Conservation (phyloP, 2,329 filamentous ascomycete genomes). For the Conoideocrella luteorostrata region DNA sequence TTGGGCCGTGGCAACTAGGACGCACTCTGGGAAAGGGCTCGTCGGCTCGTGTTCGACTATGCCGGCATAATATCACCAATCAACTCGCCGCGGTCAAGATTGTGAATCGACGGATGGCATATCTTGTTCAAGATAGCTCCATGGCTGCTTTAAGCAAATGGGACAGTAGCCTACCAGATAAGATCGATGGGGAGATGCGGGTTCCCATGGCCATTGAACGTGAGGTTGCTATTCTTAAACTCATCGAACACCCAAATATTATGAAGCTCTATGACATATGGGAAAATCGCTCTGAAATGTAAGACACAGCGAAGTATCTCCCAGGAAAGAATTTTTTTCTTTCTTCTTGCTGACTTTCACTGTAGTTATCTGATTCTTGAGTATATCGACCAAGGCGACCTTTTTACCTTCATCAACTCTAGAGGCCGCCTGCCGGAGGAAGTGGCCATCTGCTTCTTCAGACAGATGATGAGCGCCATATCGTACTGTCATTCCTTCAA, state of each 20-base stretch:
- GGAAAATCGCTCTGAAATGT: conserved; percentile 96
- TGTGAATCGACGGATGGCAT: conserved; percentile 74
- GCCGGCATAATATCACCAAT: conserved; percentile 70
- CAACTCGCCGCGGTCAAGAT: conserved; percentile 93
- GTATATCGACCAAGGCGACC: conserved; percentile 71
- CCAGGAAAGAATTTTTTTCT: background rate
- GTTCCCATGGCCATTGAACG: conserved; percentile 88
- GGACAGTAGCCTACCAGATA: conserved; percentile 51
- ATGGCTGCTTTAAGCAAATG: conserved; percentile 75
- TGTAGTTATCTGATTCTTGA: conserved; percentile 90
- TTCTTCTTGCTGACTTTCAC: conserved; percentile 9
- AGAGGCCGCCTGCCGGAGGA: conserved; percentile 70
- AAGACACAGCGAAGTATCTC: conserved; percentile 41
- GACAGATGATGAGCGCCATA: conserved; percentile 87
- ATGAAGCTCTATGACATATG: conserved; percentile 94
- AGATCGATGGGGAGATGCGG: conserved; percentile 54
- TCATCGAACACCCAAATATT: conserved; percentile 91
- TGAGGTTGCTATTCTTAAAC: conserved; percentile 94
- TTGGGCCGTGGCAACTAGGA: conserved; percentile 91
- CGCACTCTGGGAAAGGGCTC: conserved; percentile 85
- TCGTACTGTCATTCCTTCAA: conserved; percentile 91
- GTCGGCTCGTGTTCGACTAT: conserved; percentile 79
- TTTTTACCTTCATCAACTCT: conserved; percentile 79
- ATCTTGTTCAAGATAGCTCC: conserved; percentile 78
- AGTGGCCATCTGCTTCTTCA: conserved; percentile 77